Conservation (phyloP, 495 filamentous ascomycete species). For the Aspergillus mulundensis region DNA sequence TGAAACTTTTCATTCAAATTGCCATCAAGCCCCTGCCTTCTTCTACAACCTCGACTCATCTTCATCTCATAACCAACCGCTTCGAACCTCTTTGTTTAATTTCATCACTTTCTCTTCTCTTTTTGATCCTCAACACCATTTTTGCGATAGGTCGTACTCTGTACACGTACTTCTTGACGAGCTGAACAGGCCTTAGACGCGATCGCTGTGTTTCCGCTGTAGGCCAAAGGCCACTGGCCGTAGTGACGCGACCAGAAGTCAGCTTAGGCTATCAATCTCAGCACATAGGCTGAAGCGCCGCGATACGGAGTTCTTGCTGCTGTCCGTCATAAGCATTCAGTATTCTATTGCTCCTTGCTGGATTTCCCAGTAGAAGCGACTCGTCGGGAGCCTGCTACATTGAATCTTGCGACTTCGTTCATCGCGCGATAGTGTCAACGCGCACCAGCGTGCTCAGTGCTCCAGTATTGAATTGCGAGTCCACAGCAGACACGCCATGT, state of each 20-base stretch:
- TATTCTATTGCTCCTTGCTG: constrained; percentile 16
- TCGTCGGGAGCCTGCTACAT: constrained; percentile 12
- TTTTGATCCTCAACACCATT: constrained; percentile 25
- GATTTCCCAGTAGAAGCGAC: constrained; percentile 27
- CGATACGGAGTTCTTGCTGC: constrained; percentile 9
- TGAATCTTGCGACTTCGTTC: constrained; percentile 10
- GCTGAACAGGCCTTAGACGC: constrained; percentile 27
- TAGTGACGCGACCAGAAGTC: constrained; percentile 39
- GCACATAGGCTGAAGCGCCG: constrained; percentile 7
- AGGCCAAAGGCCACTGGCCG: constrained; percentile 39
- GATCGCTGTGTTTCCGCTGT: constrained; percentile 45
- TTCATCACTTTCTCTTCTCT: constrained; percentile 16
- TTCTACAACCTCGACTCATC: constrained; percentile 7
- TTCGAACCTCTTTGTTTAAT: constrained; percentile 20
- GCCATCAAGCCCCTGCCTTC: constrained; percentile 14
- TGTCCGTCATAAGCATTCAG: constrained; percentile 17
- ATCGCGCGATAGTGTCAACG: constrained; percentile 17
- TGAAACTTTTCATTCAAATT: constrained; percentile 15
- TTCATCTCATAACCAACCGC: constrained; percentile 4
- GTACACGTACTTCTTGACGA: constrained; percentile 36
- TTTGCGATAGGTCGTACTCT: constrained; percentile 32
- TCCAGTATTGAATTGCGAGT: constrained; percentile 15
- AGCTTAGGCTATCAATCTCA: constrained; percentile 22
- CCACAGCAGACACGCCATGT: constrained; percentile 48
- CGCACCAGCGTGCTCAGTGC: constrained; percentile 11